A percentile compares a stretch with the other conserved stretches of the same genome.
These are phyloP conservation scores for Fulvia fulva DNA, from an alignment of 2,329 filamentous ascomycete genomes.

Conservation along the genomic window DNA sequence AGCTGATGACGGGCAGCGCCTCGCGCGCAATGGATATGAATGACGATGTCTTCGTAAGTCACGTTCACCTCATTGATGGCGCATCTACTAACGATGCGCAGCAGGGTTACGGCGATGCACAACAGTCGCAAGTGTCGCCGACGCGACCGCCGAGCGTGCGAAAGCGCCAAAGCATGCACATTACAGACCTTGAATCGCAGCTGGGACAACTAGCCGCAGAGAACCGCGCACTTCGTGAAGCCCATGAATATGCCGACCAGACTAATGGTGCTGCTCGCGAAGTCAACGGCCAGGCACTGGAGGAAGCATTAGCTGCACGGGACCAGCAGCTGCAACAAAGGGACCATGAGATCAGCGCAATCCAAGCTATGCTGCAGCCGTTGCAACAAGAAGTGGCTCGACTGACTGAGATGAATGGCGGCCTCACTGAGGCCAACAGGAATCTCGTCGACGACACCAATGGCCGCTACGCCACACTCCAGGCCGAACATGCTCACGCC, in stretches of 20 bases:
- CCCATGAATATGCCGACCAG: constrained; percentile 33
- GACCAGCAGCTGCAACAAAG: constrained; percentile 72
- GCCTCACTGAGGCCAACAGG: constrained; percentile 71
- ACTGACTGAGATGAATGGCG: constrained; percentile 77
- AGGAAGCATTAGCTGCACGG: constrained; percentile 58
- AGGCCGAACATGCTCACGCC: constrained; percentile 58
- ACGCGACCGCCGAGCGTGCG: constrained; percentile 94
- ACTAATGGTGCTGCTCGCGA: constrained; percentile 38
- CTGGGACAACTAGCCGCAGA: constrained; percentile 83
- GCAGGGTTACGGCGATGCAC: constrained; percentile 92
- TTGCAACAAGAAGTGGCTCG: constrained; percentile 77
- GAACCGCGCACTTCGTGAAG: constrained; percentile 73
- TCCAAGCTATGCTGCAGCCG: constrained; percentile 69
- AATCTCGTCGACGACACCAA: constrained; percentile 73
- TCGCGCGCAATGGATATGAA: constrained; percentile 72
- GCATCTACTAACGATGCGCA: constrained; percentile 39
- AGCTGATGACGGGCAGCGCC: constrained; percentile 82
- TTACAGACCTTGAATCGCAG: constrained; percentile 77
- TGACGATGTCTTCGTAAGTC: constrained; percentile 89
- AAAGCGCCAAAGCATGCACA: constrained; percentile 94
- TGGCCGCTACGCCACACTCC: constrained; percentile 64
- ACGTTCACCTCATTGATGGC: constrained; percentile 42
- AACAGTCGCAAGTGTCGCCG: constrained; percentile 81
- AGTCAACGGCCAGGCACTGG: constrained; percentile 47
- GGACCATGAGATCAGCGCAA: constrained; percentile 77